Evolutionary conservation across 192 early-diverging fungal genomes (phyloP), one percentile per base, ranked within the genome.

Genomic region (Globomyces pollinis-pini): DNA sequence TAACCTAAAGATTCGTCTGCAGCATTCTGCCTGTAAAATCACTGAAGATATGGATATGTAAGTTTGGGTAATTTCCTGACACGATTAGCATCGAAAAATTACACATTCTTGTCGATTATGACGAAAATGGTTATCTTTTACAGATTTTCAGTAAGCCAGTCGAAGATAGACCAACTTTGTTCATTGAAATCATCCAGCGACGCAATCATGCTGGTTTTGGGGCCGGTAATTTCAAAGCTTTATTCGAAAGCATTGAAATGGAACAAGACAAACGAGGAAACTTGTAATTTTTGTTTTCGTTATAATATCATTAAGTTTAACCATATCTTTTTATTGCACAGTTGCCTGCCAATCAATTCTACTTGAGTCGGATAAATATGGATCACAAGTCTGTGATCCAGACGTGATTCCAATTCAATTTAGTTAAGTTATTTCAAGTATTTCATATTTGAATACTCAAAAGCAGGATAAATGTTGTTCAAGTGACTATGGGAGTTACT

Each of bases 101-200:
- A 16, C 63, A 91, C 58, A 96, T 98, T 67, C 75, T 98, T 36
- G 89, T 96, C 43, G 93, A 98, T 67, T 98, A 90, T 64, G 95
- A 98, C 66, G 91, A 95, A 70, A 82, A 88, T 43, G 95, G 95
- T 9, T 98, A 98, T 69, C 73, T 98, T 57, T 77, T 98, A 50
- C 95, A 94, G 67, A 93, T 94, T 61, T 79, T 78, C 55, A 89
- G 87, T 52, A 87, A 89, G 71, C 93, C 93, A 13, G 71, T 93
- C 13, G 87, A 94, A 74, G 95, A 98, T 67, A 82, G 95, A 42
- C 95, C 95, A 2, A 98, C 95, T 2, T 76, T 98, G 29, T 98
- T 96, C 61, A 79, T 96, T 61, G 95, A 98, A 71, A 87, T 98
- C 65, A 98, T 96, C 66, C 95, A 98, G 72, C 88, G 93, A 34